These are phyloP conservation scores for Picea mariana DNA, from an alignment of 83 land plant genomes.

Conservation along the genomic window DNA sequence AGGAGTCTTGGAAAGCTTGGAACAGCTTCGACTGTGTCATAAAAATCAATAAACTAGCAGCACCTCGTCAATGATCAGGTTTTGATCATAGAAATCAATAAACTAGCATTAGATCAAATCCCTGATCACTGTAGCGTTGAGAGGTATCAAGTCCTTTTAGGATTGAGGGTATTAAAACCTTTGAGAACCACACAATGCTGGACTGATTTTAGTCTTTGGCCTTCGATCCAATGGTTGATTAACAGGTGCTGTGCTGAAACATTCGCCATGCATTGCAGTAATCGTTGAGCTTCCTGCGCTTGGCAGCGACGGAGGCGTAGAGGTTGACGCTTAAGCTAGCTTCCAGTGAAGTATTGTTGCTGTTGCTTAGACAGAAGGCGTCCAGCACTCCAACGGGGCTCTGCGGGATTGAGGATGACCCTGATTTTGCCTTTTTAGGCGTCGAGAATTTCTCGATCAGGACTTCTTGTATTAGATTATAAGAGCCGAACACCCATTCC, in stretches of 20 bases:
- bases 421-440: background rate
- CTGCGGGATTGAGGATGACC: constrained; percentile 28
- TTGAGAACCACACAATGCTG: no score
- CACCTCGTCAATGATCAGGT: no score
- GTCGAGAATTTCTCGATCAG: background rate
- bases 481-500: background rate
- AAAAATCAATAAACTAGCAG: no score
- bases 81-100: no score
- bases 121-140: no score
- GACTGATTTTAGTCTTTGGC: no score
- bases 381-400: constrained; percentile 60
- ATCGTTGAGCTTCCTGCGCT: constrained; percentile 13
- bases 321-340: constrained; percentile 3
- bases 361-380: constrained; percentile 38
- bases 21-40: no score
- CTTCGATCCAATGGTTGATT: background rate
- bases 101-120: no score
- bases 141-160: no score
- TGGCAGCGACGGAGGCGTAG: constrained; percentile 16
- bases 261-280: background rate
- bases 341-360: constrained; percentile 6
- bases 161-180: no score
- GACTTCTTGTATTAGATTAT: constrained; percentile 4
- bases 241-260: background rate
- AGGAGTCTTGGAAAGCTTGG: no score